Evolutionary conservation across 805 yeast species (phyloP).

Genomic region (Spathaspora gorwiae): DNA sequence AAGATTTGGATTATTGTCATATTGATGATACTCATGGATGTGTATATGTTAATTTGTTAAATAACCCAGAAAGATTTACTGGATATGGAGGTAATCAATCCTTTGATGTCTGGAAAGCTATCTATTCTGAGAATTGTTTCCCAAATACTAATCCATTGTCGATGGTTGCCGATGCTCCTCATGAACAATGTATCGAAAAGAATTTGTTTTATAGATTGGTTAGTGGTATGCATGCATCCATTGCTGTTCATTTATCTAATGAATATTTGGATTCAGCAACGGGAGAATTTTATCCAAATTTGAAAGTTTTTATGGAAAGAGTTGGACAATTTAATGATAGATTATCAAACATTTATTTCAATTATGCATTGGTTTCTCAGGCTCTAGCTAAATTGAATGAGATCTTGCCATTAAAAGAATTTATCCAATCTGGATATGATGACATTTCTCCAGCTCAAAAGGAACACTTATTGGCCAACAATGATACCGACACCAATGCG

Average conservation of each 20-base stretch:
- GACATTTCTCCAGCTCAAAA: slow-evolving; percentile 10
- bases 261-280: slow-evolving; percentile 66
- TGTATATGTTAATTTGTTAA: slow-evolving; percentile 79
- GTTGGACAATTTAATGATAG: slow-evolving; percentile 91
- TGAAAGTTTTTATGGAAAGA: slow-evolving; percentile 76
- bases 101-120: slow-evolving; percentile 86
- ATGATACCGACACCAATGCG: slow-evolving; percentile 28
- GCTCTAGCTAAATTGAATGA: slow-evolving; percentile 61
- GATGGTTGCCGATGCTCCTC: slow-evolving; percentile 23
- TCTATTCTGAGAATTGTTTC: slow-evolving; percentile 89
- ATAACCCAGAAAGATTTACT: slow-evolving; percentile 93
- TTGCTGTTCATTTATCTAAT: slow-evolving; percentile 86
- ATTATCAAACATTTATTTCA: slow-evolving; percentile 82
- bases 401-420: slow-evolving; percentile 24
- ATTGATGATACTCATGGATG: slow-evolving; percentile 62
- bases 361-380: slow-evolving; percentile 82
- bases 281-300: slow-evolving; percentile 80
- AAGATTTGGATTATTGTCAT: slow-evolving; percentile 65
- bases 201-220: slow-evolving; percentile 80
- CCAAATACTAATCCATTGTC: slow-evolving; percentile 42
- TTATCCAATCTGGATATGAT: slow-evolving; percentile 20
- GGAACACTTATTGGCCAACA: slow-evolving; percentile 34
- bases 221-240: slow-evolving; percentile 93
- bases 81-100: slow-evolving; percentile 95
- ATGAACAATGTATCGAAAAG: slow-evolving; percentile 72